Base-by-base conservation (phyloP, 2,329 filamentous ascomycete genomes). In the Fusarium sp. region DNA sequence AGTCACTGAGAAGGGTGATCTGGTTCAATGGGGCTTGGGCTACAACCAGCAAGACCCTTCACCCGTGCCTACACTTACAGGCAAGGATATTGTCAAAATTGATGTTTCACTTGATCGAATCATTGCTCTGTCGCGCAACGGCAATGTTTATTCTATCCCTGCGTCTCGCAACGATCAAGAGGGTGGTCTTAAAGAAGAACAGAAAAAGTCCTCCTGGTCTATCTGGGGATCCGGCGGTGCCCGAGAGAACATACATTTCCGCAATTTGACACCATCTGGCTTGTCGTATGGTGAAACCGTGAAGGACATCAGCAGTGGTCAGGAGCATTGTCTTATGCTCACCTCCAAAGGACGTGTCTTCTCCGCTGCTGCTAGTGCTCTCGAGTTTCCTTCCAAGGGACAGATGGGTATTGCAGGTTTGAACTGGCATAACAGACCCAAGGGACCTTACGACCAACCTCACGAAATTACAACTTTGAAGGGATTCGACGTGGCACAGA, bases 21-120 rank as follows among this genome's bases (percentile, higher is more conserved):
- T 99, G 47, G 86, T 98, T 17, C 95, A 98, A 83, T 99, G 96
- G 96, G 96, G 96, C 3, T 86, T 87, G 7, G 93, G 87, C 7
- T 98, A 92, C 79, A 92, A 92, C 11, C 86, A 88, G 61, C 86
- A 89, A 8, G 84, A 89, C 35, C 88, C 85, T 14, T 83, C 86
- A 35, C 96, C 95, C 0, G 86, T 86, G 2, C 84, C 87, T 53
- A 98, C 95, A 1, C 83, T 99, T 59, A 90, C 84, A 66, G 95
- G 95, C 61, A 97, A 97, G 80, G 89, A 97, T 76, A 84, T 98
- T 54, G 83, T 88, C 65, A 93, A 93, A 63, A 83, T 98, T 46
- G 88, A 90, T 44, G 86, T 97, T 53, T 97, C 95, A 0, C 86
- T 88, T 68, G 95, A 98, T 80, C 92, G 95, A 22, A 90, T 99